Evolutionary conservation across 306 rosid species (phyloP), one percentile per base, ranked within the genome.

Genomic region (Ormosia semicastrata): DNA sequence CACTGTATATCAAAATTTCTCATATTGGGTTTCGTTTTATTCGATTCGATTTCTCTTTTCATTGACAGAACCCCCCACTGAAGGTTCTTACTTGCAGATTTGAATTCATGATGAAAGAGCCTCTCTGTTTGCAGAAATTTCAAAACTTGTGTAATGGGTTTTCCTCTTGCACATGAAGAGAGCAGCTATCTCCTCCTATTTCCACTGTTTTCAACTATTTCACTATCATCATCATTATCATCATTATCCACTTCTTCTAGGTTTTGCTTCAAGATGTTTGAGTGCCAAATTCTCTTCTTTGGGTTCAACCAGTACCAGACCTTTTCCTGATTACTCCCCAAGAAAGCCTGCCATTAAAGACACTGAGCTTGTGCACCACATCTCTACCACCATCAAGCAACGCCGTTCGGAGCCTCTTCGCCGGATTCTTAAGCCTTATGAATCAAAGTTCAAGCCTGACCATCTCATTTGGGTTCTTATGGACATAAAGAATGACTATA

Each of bases 241-340:
- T 33, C 40, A 62, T 11, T 11, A 4, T 30, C 39, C 33, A 10
- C 53, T 43, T 34, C 53, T 43, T 34, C 34, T 82, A 59, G 34
- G 52, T 77, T 58, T 41, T 67, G 67, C 71, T 57, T 76, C 47
- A 68, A 83, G 76, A 68, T 77, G 76, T 74, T 49, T 64, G 50
- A 87, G 47, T 73, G 70, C 56, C 30, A 73, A 39, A 50, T 43
- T 71, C 56, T 82, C 84, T 44, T 78, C 77, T 65, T 76, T 78
- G 43, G 68, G 66, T 78, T 78, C 90, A 71, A 75, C 86, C 50
- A 81, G 63, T 81, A 63, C 82, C 39, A 89, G 98, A 76, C 94
- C 95, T 17, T 94, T 94, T 72, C 98, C 98, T 50, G 94, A 92
- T 76, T 94, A 90, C 86, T 90, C 98, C 24, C 97, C 93, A 0